These are phyloP conservation scores for Kuraishia ogatae DNA, from an alignment of 805 yeast genomes.

Conservation along the genomic window DNA sequence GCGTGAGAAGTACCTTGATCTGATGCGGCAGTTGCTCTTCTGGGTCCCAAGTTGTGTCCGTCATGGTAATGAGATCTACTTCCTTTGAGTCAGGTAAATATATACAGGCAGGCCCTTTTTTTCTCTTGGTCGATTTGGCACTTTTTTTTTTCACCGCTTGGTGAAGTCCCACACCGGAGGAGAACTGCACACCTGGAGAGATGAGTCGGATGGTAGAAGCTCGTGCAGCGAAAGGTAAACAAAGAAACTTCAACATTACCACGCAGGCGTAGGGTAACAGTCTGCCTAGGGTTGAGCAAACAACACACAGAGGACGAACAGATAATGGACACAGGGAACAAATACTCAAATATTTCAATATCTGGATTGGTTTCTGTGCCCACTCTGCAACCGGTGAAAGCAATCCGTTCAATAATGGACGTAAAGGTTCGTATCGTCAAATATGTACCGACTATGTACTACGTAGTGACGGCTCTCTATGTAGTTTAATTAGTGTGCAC, in stretches of 20 bases:
- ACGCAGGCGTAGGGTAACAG: background rate
- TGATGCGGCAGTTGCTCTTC: slow-evolving; percentile 30
- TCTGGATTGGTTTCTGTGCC: too few relatives aligned
- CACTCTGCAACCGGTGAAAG: too few relatives aligned
- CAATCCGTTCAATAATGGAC: too few relatives aligned
- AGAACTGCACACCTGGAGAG: slow-evolving; percentile 2
- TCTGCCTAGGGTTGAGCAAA: background rate
- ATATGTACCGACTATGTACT: background rate
- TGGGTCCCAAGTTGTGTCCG: slow-evolving; percentile 33
- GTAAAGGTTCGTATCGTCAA: background rate
- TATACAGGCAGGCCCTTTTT: slow-evolving; percentile 4
- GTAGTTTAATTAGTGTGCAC: too few relatives aligned
- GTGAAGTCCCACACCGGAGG: slow-evolving; percentile 5
- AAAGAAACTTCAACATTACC: slow-evolving; percentile 5
- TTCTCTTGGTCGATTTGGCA: background rate
- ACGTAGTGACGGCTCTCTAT: too few relatives aligned
- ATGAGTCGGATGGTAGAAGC: background rate
- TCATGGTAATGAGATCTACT: slow-evolving; percentile 4
- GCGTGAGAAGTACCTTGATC: slow-evolving; percentile 21
- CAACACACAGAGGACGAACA: background rate
- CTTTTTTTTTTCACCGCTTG: slow-evolving; percentile 3
- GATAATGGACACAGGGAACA: background rate
- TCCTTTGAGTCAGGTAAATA: background rate
- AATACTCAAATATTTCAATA: too few relatives aligned
- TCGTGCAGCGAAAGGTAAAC: background rate